Evolutionary conservation across 2,329 filamentous ascomycete species (phyloP), one percentile per base, ranked within the genome.

Genomic region (Fusarium scirpi): DNA sequence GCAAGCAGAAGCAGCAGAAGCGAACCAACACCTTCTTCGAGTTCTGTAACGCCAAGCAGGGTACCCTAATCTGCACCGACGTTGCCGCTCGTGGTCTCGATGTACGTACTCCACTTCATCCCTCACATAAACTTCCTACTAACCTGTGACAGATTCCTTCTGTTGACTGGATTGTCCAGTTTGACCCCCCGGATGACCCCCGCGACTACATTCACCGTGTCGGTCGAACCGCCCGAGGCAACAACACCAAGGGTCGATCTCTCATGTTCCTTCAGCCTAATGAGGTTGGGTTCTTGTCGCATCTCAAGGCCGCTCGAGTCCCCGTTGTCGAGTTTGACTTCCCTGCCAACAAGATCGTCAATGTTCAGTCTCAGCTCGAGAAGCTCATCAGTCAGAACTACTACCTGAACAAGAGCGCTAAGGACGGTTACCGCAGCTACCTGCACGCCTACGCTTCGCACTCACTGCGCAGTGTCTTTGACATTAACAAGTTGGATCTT

Each of bases 21-120:
- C 92, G 96, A n/a, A 99, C 96, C 25, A 97, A 97, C 78, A 97
- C 94, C 1, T 99, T 99, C 80, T 99, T 98, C 80, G 95, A 98
- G 80, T 99, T 99, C 80, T 86, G 85, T 80, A 87, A 87, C 69
- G 85, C 94, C 20, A 90, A 90, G 71, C 89, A 92, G 71, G 96
- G 95, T 25, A 97, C 93, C 1, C 82, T 99, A 57, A 96, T 99
- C 74, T 98, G 94, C 83, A 99, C 96, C 1, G 96, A 99, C 77
- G 96, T 99, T 69, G 96, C 96, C 47, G 96, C 96, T 5, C 87
- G 96, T 85, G 96, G 96, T 38, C 87, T 99, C 51, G 96, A 98
- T 86, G 89, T 91, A 81, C 80, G 88, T 81, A 20, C 29, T 51
- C 13, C 8, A 15, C 12, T 29, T 16, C 3, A 34, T 40, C 20